Percentiles rank a stretch among this genome's conserved stretches.
These are phyloP conservation scores for Trichoderma asperelloides DNA, from an alignment of 495 filamentous ascomycete species.

Conservation along the genomic window DNA sequence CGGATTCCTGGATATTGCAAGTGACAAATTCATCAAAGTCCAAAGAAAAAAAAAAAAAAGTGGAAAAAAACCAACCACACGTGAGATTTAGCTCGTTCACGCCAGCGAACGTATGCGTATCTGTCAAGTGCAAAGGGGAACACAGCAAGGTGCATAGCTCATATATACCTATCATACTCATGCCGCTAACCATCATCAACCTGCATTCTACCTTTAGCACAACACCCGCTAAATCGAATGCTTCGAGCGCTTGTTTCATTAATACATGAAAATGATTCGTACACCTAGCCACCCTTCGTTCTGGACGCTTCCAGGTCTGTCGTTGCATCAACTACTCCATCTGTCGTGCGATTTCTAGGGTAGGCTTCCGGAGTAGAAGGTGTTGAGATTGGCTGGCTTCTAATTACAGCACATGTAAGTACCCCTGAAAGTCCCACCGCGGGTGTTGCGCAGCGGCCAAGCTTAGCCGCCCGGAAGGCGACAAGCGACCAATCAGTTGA, in stretches of 20 bases:
- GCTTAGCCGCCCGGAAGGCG: slow-evolving; percentile 11
- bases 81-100: too few species aligned
- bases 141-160: too few species aligned
- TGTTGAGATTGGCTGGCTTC: not conserved
- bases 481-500: slow-evolving; percentile 22
- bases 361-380: not conserved
- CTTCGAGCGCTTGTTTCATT: not conserved
- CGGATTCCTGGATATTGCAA: too few species aligned
- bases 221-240: not conserved
- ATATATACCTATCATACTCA: too few species aligned
- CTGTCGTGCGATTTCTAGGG: not conserved
- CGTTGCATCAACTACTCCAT: not conserved
- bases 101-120: too few species aligned
- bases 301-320: not conserved
- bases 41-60: too few species aligned
- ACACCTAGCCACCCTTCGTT: not conserved
- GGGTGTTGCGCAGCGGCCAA: slow-evolving; percentile 5
- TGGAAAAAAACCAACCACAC: too few species aligned
- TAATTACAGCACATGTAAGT: not conserved
- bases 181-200: too few species aligned
- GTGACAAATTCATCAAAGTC: too few species aligned
- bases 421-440: slow-evolving; percentile 3
- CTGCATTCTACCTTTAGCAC: not conserved
- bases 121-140: too few species aligned
- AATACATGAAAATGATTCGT: not conserved